A percentile compares a stretch with the other conserved stretches of the same genome.
Evolutionary conservation across 176 grass and related monocot species (phyloP).

Genomic region (Oropetium thomaeum): DNA sequence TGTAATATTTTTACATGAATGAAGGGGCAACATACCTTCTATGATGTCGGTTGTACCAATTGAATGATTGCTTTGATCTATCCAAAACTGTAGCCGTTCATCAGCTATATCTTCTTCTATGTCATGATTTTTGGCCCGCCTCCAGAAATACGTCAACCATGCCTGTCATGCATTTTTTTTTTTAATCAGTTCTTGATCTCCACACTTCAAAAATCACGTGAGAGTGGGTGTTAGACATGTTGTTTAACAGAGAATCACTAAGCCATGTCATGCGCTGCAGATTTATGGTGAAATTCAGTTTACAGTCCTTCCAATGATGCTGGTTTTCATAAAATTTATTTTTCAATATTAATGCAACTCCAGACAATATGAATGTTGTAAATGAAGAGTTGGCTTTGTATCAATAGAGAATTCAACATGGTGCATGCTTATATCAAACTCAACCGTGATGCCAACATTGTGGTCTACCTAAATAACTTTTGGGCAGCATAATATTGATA

Average conservation of each 20-base stretch:
- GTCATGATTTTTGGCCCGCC: conserved; percentile 70
- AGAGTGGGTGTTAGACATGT: not conserved
- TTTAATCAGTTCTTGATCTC: not conserved
- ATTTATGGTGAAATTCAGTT: conserved; percentile 17
- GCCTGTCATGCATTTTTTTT: conserved; percentile 45
- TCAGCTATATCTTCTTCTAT: conserved; percentile 97
- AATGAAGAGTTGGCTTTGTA: not conserved
- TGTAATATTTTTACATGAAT: not conserved
- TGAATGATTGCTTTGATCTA: conserved; percentile 74
- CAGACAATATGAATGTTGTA: conserved; percentile 4
- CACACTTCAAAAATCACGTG: not conserved
- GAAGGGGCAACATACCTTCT: conserved; percentile 57
- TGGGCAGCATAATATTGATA: not conserved
- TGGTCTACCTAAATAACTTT: not conserved
- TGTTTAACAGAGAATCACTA: not conserved
- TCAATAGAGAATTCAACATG: not conserved
- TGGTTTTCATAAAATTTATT: not conserved
- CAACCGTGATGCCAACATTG: not conserved
- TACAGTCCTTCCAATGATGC: not conserved
- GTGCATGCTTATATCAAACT: not conserved
- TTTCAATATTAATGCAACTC: not conserved
- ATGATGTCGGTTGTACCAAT: conserved; percentile 52
- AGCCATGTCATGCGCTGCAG: not conserved
- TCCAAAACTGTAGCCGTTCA: conserved; percentile 91
- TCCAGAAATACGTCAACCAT: conserved; percentile 94